phyloP scores from a whole-genome alignment of 2,329 filamentous ascomycete genomes.

The Triangularia setosa region DNA sequence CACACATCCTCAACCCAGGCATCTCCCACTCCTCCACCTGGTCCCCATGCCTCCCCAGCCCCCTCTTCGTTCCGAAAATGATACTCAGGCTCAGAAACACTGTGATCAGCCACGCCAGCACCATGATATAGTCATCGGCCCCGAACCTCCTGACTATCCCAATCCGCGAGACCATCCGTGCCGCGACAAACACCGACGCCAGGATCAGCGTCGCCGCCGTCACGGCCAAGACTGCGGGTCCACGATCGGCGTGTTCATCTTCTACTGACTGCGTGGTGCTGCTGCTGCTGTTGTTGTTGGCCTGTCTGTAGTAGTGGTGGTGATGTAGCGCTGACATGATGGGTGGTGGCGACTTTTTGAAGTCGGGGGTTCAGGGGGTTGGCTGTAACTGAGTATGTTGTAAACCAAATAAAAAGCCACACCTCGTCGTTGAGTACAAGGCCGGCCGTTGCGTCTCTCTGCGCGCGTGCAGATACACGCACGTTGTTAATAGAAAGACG shows the following conservation, averaged over 20 bases:
- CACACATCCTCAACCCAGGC: conserved; percentile 50
- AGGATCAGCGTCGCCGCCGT: conserved; percentile 65
- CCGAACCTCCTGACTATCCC: conserved; percentile 68
- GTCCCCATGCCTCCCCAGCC: conserved; percentile 63
- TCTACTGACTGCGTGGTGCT: not conserved
- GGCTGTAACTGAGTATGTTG: not conserved
- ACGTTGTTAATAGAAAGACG: not conserved
- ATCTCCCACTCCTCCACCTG: conserved; percentile 53
- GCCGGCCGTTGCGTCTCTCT: not conserved
- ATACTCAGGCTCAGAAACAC: conserved; percentile 66
- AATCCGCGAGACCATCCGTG: conserved; percentile 68
- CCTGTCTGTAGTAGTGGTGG: not conserved
- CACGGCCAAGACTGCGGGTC: conserved; percentile 63
- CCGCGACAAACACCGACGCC: conserved; percentile 69
- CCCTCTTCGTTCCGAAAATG: conserved; percentile 58
- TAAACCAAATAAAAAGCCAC: not conserved
- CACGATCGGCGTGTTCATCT: conserved; percentile 43
- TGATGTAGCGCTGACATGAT: not conserved
- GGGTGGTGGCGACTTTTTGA: not conserved
- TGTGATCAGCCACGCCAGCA: conserved; percentile 71
- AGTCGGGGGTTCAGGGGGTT: not conserved
- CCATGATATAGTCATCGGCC: conserved; percentile 78
- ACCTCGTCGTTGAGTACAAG: not conserved
- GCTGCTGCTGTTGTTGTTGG: not conserved
- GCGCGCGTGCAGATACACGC: not conserved